Base-by-base conservation (phyloP, 2,329 filamentous ascomycete species). In the Curvularia hawaiiensis region DNA sequence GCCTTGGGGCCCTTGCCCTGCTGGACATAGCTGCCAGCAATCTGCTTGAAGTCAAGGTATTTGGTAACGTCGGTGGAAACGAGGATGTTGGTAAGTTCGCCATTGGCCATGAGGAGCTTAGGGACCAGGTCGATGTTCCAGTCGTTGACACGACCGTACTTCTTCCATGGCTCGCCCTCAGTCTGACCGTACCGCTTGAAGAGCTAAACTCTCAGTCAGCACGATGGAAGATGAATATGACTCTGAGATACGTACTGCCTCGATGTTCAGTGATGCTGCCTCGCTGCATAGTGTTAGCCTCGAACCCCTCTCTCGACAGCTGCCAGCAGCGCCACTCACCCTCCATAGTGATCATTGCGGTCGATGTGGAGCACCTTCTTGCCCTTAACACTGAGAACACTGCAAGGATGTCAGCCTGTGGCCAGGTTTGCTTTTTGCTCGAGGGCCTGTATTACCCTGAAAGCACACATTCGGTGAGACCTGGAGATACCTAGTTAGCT, bases 61-160 rank as follows among this genome's bases (percentile, higher is more conserved):
- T 80, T 75, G 54, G 81, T 83, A 58, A 83, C 80, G 61, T 97
- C 92, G 79, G 94, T 98, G 50, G 93, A 97, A 63, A 97, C 92
- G 75, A 99, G 88, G 74, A 99, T 97, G 81, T 98, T 98, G 77
- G 94, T 98, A 76, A 99, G 84, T 82, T 99, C 94, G 79, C 95
- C 95, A 63, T 96, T 97, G 59, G 94, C 92, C 93, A 99, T 98
- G 78, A 99, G 87, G 73, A 99, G 89, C 85, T 99, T 99, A 68
- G 95, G 94, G 48, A 99, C 93, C 61, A 99, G 86, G 77, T 99
- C 96, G 79, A 99, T 96, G 84, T 97, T 98, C 95, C 95, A 99
- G 85, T 98, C 94, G 81, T 97, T 97, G 77, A 88, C 84, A 59
- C 95, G 90, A 71, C 94, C 94, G 78, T 97, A 98, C 80, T 97